Conservation (phyloP, 2,329 filamentous ascomycete species). For the Fusarium sororula region DNA sequence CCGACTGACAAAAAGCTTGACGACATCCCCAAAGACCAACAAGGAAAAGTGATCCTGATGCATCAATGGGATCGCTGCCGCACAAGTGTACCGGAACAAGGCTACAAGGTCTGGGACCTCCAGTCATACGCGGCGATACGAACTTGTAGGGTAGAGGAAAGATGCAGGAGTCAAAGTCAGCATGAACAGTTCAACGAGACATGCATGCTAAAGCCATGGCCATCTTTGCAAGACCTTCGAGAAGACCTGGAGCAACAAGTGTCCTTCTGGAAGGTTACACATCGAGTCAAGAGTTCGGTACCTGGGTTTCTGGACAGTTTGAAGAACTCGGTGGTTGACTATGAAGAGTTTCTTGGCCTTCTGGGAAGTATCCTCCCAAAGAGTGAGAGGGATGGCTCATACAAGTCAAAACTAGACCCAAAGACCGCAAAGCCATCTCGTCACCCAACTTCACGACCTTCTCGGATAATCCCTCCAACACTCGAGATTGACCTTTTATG, state of each 20-base stretch:
- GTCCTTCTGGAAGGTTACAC: background rate
- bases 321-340: background rate
- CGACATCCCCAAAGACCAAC: rapidly evolving
- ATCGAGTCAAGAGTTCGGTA: rapidly evolving
- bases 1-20: background rate
- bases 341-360: background rate
- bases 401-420: background rate
- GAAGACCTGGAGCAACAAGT: background rate
- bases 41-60: background rate
- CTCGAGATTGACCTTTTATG: background rate
- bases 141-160: background rate
- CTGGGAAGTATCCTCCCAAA: background rate
- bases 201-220: background rate
- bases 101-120: background rate
- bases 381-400: background rate
- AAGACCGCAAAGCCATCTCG: rapidly evolving
- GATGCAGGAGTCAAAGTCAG: background rate
- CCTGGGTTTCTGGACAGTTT: rapidly evolving
- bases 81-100: background rate
- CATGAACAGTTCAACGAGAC: background rate
- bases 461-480: background rate
- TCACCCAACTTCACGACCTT: background rate
- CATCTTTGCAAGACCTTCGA: background rate
- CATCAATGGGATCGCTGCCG: background rate
- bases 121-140: background rate